Conservation (phyloP, 331 rosid genomes). For the Malus hybrid region DNA sequence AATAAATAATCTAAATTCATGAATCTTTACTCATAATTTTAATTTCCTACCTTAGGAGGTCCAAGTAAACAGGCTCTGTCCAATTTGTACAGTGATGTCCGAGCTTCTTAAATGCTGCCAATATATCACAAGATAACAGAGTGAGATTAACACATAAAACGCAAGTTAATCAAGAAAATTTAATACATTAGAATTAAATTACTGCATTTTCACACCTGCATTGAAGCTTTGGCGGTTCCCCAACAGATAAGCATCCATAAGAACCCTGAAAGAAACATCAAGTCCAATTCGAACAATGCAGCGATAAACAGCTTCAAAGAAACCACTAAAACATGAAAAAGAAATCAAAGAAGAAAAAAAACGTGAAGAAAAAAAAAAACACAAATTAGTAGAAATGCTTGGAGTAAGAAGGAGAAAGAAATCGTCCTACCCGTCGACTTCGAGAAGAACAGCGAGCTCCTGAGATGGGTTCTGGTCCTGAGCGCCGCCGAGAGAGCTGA, state of each 20-base stretch:
- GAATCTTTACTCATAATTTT: not conserved
- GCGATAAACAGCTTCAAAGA: not conserved
- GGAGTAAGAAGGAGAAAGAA: not conserved
- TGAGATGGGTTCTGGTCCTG: slow-evolving; percentile 22
- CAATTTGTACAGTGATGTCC: slow-evolving; percentile 94
- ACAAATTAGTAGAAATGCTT: not conserved
- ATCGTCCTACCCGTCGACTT: slow-evolving; percentile 67
- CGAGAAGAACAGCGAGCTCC: slow-evolving; percentile 74
- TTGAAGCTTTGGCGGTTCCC: slow-evolving; percentile 82
- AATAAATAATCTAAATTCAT: not conserved
- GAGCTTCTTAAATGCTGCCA: slow-evolving; percentile 72
- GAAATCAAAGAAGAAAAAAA: too few species aligned
- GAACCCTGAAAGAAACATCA: slow-evolving; percentile 48
- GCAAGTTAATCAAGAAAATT: not conserved
- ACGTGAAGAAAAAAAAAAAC: not conserved
- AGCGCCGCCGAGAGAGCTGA: slow-evolving; percentile 29
- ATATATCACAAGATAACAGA: not conserved
- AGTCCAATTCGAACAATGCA: not conserved
- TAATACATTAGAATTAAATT: not conserved
- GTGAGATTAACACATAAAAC: slow-evolving; percentile 1
- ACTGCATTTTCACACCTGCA: slow-evolving; percentile 39
- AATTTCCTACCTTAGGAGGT: slow-evolving; percentile 57
- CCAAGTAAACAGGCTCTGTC: slow-evolving; percentile 77
- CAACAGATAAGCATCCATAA: slow-evolving; percentile 67
- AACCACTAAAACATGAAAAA: not conserved